These are phyloP conservation scores for Schrenkiella parvula DNA, from an alignment of 345 rosid species.

Conservation along the genomic window DNA sequence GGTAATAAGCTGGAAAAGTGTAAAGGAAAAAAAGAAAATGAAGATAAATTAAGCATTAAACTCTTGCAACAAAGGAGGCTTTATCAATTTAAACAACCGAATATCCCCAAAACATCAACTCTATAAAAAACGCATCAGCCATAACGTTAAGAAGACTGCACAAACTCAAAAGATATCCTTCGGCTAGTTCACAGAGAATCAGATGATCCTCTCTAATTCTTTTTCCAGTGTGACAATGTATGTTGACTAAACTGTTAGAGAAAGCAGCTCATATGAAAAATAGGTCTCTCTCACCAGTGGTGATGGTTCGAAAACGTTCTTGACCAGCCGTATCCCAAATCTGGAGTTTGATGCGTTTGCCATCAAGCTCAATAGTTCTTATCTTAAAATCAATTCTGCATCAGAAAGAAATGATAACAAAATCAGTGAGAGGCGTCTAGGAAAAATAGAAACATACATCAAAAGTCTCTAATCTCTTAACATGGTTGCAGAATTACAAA, in stretches of 20 bases:
- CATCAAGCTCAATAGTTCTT: conserved; percentile 78
- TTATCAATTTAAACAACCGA: not conserved
- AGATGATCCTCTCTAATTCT: not conserved
- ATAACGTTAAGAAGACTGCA: not conserved
- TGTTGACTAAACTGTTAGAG: not conserved
- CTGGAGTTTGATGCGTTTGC: conserved; percentile 69
- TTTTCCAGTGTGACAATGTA: not conserved
- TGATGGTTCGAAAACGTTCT: conserved; percentile 83
- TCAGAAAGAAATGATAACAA: not conserved
- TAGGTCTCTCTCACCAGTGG: conserved; percentile 55
- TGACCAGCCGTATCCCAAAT: conserved; percentile 89
- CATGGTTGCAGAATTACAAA: conserved; percentile 28
- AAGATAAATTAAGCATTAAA: not conserved
- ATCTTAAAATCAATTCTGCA: conserved; percentile 76
- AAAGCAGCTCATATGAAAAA: not conserved
- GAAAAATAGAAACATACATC: not conserved
- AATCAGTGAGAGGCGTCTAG: not conserved
- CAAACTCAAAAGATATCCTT: not conserved
- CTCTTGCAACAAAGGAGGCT: not conserved
- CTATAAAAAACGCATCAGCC: not conserved
- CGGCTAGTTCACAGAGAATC: too few relatives aligned
- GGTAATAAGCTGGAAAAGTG: conserved; percentile 64
- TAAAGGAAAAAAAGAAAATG: not conserved
- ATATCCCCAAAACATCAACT: not conserved
- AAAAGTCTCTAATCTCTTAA: not conserved